A percentile compares a stretch with the other conserved stretches of the same genome.
These are phyloP conservation scores for Fusarium marasasianum DNA, from an alignment of 2,329 filamentous ascomycete genomes.

Conservation along the genomic window DNA sequence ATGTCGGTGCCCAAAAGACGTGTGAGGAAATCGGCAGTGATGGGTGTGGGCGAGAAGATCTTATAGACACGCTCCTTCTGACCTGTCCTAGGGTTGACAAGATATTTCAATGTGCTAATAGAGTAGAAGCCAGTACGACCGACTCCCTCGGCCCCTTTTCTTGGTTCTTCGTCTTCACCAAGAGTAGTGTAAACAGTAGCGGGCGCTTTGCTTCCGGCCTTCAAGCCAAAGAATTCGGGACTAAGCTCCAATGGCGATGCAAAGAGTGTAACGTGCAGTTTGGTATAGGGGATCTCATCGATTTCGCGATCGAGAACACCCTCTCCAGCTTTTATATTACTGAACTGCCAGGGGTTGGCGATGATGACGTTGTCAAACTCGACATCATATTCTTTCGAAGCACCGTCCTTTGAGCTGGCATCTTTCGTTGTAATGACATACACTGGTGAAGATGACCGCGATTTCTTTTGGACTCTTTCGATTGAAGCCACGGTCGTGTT, in stretches of 20 bases:
- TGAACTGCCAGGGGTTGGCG: conserved; percentile 84
- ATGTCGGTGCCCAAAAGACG: conserved; percentile 60
- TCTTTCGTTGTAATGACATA: conserved; percentile 57
- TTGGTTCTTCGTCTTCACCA: conserved; percentile 63
- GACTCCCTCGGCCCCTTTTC: conserved; percentile 64
- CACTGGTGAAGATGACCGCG: conserved; percentile 52
- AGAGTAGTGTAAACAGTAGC: conserved; percentile 86
- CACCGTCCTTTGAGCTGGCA: conserved; percentile 25
- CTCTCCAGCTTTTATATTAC: conserved; percentile 71
- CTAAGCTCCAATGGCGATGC: conserved; percentile 79
- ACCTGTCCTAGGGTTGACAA: conserved; percentile 67
- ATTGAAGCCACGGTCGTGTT: conserved; percentile 76
- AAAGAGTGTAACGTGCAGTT: conserved; percentile 90
- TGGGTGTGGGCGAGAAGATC: conserved; percentile 67
- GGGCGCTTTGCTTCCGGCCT: conserved; percentile 67
- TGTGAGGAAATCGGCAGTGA: conserved; percentile 64
- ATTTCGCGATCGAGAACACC: conserved; percentile 75
- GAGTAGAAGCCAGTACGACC: conserved; percentile 86
- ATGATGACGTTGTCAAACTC: conserved; percentile 84
- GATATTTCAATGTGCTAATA: conserved; percentile 75
- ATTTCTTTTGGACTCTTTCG: conserved; percentile 56
- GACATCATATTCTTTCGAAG: conserved; percentile 55
- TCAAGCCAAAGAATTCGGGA: conserved; percentile 75
- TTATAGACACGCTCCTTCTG: conserved; percentile 70
- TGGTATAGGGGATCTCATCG: conserved; percentile 84